Percentiles rank a stretch among this genome's conserved stretches.
These are phyloP conservation scores for Setaria viridis DNA, from an alignment of 202 grass and related monocot species.

Conservation along the genomic window DNA sequence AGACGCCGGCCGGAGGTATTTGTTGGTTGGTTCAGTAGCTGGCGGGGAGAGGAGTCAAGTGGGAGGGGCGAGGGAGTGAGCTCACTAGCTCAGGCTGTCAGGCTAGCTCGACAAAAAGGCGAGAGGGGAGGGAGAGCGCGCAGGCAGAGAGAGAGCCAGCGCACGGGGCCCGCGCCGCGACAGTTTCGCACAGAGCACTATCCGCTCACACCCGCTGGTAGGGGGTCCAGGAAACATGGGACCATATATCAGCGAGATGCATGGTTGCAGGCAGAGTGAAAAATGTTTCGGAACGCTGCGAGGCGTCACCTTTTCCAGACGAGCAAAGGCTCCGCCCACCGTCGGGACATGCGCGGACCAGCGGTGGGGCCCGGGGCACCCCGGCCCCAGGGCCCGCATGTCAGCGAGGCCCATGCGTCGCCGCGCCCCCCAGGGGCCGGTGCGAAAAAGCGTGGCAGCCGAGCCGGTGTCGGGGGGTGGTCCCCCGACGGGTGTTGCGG, in stretches of 20 bases:
- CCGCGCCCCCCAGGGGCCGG: background rate
- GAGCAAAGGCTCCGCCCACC: background rate
- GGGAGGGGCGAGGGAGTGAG: background rate
- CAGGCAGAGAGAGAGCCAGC: background rate
- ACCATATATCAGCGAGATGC: background rate
- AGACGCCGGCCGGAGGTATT: background rate
- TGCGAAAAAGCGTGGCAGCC: slow-evolving; percentile 20
- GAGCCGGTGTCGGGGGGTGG: background rate
- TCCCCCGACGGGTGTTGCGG: background rate
- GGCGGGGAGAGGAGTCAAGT: background rate
- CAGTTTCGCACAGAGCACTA: background rate
- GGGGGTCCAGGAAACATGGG: background rate
- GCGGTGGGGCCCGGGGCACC: background rate
- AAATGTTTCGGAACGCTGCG: background rate
- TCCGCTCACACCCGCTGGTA: background rate
- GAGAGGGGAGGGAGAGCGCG: background rate
- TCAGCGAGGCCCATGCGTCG: slow-evolving; percentile 6
- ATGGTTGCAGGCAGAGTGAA: accelerated
- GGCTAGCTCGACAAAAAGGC: slow-evolving; percentile 40
- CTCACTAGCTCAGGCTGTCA: background rate
- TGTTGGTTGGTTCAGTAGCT: slow-evolving; percentile 7
- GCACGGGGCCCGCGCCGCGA: slow-evolving; percentile 28
- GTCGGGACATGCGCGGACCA: background rate
- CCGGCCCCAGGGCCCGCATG: background rate
- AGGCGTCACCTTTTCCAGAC: slow-evolving; percentile 13